Evolutionary conservation across 176 grass and related monocot genomes (phyloP).

Genomic region (Avena insularis): DNA sequence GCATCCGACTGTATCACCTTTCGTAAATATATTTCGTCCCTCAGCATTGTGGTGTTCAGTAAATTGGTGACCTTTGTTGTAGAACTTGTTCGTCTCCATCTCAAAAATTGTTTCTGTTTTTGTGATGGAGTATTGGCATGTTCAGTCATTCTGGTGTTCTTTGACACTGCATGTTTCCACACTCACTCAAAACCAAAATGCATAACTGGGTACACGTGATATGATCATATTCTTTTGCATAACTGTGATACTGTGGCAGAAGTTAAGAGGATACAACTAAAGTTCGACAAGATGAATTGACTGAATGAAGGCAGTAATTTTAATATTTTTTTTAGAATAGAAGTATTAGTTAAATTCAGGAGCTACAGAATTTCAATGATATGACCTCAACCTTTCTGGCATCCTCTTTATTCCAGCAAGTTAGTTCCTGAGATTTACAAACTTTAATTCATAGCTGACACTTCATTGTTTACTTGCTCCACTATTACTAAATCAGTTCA

Average conservation of each 20-base stretch:
- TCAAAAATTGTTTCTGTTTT: not conserved
- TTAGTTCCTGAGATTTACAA: not conserved
- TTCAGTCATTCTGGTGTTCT: not conserved
- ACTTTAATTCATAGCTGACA: not conserved
- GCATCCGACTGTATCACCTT: not conserved
- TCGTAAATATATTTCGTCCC: not conserved
- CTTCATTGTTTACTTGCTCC: not conserved
- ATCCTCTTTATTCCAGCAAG: not conserved
- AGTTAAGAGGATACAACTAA: not conserved
- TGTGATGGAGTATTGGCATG: not conserved
- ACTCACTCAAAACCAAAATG: not conserved
- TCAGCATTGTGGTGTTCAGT: not conserved
- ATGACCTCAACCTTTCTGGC: not conserved
- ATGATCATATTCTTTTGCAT: not conserved
- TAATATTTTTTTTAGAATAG: too few relatives aligned
- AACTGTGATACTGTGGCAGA: not conserved
- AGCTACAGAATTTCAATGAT: not conserved
- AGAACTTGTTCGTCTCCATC: not conserved
- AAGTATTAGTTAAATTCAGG: too few relatives aligned
- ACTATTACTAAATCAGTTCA: not conserved
- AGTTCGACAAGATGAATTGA: not conserved
- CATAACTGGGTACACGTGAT: not conserved
- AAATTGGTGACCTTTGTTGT: not conserved
- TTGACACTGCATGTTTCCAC: not conserved
- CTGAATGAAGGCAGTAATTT: too few relatives aligned